Base-by-base conservation (phyloP, 352 stramenopile genomes). In the Globisporangium paddicum region DNA sequence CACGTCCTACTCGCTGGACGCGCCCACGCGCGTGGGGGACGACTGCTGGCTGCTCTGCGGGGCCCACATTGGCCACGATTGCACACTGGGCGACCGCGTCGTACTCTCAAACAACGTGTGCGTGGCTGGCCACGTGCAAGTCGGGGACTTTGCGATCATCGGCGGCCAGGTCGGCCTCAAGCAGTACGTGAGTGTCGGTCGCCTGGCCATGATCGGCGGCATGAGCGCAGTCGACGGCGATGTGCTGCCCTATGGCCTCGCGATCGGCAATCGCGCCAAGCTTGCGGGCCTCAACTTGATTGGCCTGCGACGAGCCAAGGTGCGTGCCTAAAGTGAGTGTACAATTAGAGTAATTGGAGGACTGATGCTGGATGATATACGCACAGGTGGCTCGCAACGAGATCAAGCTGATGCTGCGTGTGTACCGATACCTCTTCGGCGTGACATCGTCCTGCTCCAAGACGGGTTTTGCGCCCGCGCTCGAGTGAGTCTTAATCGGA, bases 81-180 rank as follows among this genome's bases (percentile, higher is more conserved):
- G 71, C 14, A 63, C 73, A 5, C 67, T 94, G 5, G 82, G 82
- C 14, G 68, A 68, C 34, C 77, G 81, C 28, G 82, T 91, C 28
- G 81, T 93, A 23, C 73, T 94, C 30, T 90, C 80, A 23, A 94
- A 94, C 63, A 89, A 91, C 55, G 83, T 89, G 8, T 90, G 80
- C 55, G 72, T 94, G 47, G 85, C 85, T 49, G 85, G 85, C 26
- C 85, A 94, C 60, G 85, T 94, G 0, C 66, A 73, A 13, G 89
- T 94, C 51, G 79, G 81, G 48, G 77, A 86, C 54, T 77, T 77
- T 51, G 82, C 85, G 10, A 86, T 93, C 57, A 75, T 94, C 37
- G 82, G 85, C 19, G 85, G 85, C 26, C 82, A 91, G 53, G 82
- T 87, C 25, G 82, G 85, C 0, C 63, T 94, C 44, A 91, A 93